Percentiles rank a stretch among this genome's conserved stretches.
Evolutionary conservation across 2,329 filamentous ascomycete genomes (phyloP).

Genomic region (Neofusicoccum kwambonambiense): DNA sequence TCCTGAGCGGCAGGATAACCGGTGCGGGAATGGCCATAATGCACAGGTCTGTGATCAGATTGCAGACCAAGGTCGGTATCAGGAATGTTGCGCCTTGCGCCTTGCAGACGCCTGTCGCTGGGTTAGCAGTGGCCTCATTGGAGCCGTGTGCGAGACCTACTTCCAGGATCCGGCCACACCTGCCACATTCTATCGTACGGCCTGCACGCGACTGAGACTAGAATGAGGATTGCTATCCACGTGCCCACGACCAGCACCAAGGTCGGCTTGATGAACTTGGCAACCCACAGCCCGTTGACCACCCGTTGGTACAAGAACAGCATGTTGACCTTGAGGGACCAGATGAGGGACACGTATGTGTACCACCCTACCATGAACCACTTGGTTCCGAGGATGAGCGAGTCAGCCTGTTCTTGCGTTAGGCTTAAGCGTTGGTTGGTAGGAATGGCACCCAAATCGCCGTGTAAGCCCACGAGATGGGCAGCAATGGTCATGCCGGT

Average conservation of each 20-base stretch:
- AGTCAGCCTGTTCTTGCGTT: no score
- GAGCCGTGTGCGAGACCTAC: constrained; percentile 25
- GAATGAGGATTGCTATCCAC: constrained; percentile 25
- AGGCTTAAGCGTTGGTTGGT: no score
- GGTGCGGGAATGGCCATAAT: constrained; percentile 39
- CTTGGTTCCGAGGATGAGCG: constrained; percentile 22
- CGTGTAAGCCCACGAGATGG: no score
- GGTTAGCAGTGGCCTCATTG: neutral
- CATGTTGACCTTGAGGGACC: constrained; percentile 45
- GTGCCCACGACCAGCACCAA: constrained; percentile 33
- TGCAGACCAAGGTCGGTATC: constrained; percentile 33
- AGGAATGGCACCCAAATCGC: no score
- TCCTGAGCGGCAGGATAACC: constrained; percentile 31
- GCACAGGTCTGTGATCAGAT: constrained; percentile 35
- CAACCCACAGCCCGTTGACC: constrained; percentile 35
- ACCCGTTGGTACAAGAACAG: constrained; percentile 42
- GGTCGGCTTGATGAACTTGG: constrained; percentile 36
- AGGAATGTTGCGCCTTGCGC: constrained; percentile 35
- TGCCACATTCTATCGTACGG: constrained; percentile 39
- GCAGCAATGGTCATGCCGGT: no score
- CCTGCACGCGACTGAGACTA: constrained; percentile 29
- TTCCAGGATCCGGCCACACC: constrained; percentile 39
- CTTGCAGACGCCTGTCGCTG: constrained; percentile 26
- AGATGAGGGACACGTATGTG: constrained; percentile 40
- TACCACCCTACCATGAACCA: constrained; percentile 37